phyloP scores from a whole-genome alignment of 1,284 basidiomycete genomes.

The Ganoderma lingzhi region DNA sequence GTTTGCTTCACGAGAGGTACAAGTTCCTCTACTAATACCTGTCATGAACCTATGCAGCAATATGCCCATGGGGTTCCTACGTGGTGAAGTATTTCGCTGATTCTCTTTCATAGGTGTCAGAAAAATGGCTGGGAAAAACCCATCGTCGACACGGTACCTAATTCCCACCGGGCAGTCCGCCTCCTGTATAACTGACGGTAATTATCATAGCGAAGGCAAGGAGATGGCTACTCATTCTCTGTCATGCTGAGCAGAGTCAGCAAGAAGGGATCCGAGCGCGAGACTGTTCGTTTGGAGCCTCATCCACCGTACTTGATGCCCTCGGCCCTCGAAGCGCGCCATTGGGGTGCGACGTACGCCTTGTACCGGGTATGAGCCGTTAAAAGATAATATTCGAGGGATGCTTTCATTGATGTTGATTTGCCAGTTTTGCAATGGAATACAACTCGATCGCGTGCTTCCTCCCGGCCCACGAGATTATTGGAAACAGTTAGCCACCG shows the following conservation, averaged over 20 bases:
- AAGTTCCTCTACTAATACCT: not conserved
- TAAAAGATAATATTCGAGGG: not conserved
- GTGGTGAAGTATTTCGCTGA: not conserved
- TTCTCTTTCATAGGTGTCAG: slow-evolving; percentile 67
- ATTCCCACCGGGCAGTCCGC: slow-evolving; percentile 32
- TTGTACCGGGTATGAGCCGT: slow-evolving; percentile 77
- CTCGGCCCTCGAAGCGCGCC: slow-evolving; percentile 78
- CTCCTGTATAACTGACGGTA: slow-evolving; percentile 24
- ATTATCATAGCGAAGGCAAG: slow-evolving; percentile 51
- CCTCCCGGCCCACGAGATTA: slow-evolving; percentile 86
- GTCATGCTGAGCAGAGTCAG: slow-evolving; percentile 71
- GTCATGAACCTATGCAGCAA: not conserved
- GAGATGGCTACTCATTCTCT: slow-evolving; percentile 64
- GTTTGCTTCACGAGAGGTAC: slow-evolving; percentile 79
- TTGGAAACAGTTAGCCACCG: slow-evolving; percentile 79
- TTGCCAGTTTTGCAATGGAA: slow-evolving; percentile 78
- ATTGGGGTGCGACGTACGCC: slow-evolving; percentile 90
- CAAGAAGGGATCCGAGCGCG: slow-evolving; percentile 74
- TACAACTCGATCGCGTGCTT: slow-evolving; percentile 81
- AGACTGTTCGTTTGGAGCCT: slow-evolving; percentile 78
- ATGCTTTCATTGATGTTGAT: not conserved
- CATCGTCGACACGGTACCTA: slow-evolving; percentile 68
- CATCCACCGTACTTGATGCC: slow-evolving; percentile 70
- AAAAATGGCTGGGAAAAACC: slow-evolving; percentile 89
- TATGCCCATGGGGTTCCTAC: not conserved